These are phyloP conservation scores for Candida endomychidarum DNA, from an alignment of 805 yeast species.

Conservation along the genomic window DNA sequence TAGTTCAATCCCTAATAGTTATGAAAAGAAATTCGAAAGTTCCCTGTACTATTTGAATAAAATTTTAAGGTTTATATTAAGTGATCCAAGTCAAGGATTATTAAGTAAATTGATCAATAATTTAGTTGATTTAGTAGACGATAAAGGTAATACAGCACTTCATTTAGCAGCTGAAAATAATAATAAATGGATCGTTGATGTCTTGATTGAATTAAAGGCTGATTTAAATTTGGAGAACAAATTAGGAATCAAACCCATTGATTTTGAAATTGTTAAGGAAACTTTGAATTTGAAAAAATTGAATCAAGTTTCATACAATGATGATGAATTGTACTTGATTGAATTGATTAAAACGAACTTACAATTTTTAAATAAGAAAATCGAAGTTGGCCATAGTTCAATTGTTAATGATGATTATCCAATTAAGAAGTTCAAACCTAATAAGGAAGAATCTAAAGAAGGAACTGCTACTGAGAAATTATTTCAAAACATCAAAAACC, in stretches of 20 bases:
- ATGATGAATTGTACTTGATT: constrained; percentile 28
- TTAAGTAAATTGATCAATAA: constrained; percentile 21
- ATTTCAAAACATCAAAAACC: constrained; percentile 40
- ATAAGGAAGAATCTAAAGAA: constrained; percentile 6
- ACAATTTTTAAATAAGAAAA: constrained; percentile 31
- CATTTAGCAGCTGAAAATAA: constrained; percentile 43
- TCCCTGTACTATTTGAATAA: constrained; percentile 34
- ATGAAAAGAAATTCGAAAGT: constrained; percentile 31
- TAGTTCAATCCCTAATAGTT: constrained; percentile 41
- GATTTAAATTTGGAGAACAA: constrained; percentile 73
- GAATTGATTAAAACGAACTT: constrained; percentile 36
- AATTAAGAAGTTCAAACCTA: constrained; percentile 6
- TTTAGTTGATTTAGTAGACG: constrained; percentile 36
- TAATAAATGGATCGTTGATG: constrained; percentile 36
- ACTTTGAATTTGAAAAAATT: constrained; percentile 17
- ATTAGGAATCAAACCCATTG: constrained; percentile 82
- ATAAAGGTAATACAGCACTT: constrained; percentile 38
- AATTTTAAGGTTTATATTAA: constrained; percentile 33
- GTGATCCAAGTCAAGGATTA: constrained; percentile 20
- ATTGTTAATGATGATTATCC: constrained; percentile 14
- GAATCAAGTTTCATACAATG: constrained; percentile 15
- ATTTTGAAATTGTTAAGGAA: constrained; percentile 70
- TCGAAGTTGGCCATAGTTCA: constrained; percentile 17
- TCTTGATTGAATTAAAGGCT: constrained; percentile 36
- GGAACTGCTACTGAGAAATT: constrained; percentile 29